These are phyloP conservation scores for Talaromyces sp. DNA, from an alignment of 2,329 filamentous ascomycete species.

Conservation along the genomic window DNA sequence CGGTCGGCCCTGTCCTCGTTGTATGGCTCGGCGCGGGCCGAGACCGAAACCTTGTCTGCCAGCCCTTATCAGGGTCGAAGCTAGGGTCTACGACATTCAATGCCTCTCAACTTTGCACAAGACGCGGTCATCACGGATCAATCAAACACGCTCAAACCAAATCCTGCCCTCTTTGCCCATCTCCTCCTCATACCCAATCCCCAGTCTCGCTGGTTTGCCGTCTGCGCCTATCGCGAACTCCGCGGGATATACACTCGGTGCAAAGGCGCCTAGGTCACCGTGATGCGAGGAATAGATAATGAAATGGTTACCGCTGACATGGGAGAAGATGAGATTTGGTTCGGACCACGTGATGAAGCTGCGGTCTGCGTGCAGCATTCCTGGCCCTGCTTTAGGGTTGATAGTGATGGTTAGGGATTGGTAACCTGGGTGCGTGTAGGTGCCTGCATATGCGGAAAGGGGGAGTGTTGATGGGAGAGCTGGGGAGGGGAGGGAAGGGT, in stretches of 20 bases:
- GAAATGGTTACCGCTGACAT: constrained; percentile 16
- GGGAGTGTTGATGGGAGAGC: constrained; percentile 9
- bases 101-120: too few species aligned
- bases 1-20: not conserved
- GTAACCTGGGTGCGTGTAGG: constrained; percentile 16
- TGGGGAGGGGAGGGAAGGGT: constrained; percentile 16
- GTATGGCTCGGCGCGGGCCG: constrained; percentile 14
- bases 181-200: constrained; percentile 11
- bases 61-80: not conserved
- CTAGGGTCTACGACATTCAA: too few species aligned
- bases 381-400: not conserved
- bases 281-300: not conserved
- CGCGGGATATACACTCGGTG: constrained; percentile 1
- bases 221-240: constrained; percentile 7
- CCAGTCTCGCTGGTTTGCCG: not conserved
- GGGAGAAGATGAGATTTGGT: constrained; percentile 6
- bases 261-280: not conserved
- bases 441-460: constrained; percentile 13
- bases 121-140: too few species aligned
- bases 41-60: constrained; percentile 2
- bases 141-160: constrained; percentile 13
- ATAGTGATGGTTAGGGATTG: constrained; percentile 10
- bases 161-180: constrained; percentile 8
- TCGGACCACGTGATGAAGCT: constrained; percentile 10
- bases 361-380: constrained; percentile 14